Evolutionary conservation across 1,139 yeast genomes (phyloP), one percentile per base, ranked within the genome.

Genomic region (Torulaspora globosa): DNA sequence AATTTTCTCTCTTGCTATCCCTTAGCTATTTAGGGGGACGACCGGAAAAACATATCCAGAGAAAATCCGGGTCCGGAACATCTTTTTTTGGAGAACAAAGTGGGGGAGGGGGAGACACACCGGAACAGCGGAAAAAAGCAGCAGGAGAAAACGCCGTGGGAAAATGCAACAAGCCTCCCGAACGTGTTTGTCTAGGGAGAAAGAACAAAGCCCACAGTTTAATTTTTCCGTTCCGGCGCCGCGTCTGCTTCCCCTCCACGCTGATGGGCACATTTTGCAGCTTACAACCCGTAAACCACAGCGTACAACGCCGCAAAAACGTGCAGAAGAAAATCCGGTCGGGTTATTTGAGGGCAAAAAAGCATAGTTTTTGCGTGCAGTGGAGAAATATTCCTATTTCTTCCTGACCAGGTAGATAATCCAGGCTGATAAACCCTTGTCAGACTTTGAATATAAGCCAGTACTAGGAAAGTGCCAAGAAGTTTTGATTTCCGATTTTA

Each of bases 341-440:
- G 44, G 44, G 40, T 36, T 36, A 27, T 36, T 29, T 36, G 34
- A 31, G 34, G 34, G 34, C 19, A 15, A 31, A 31, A 31, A 16
- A 31, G 2, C 4, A 2, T 15, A 31, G 34, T 31, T 31, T 31
- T 31, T 31, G 34, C 34, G 34, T 15, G 23, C n/a, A 8, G 34
- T 31, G 34, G 23, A 15, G 34, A 19, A 30, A 14, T n/a, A 14
- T 30, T 16, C 18, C 18, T 18, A 18, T 16, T 15, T 31, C 34
- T 31, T 31, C 34, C 34, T 31, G 34, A 31, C 3, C 23, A 11
- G 23, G 16, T 3, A 18, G 34, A 9, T 31, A 16, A 12, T 16
- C 23, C 23, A 21, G 23, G 21, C 9, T 21, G 23, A 21, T 3
- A 21, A 21, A 21, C 8, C 23, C 23, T 21, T 21, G 23, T 21